These are phyloP conservation scores for Ploettnerulaceae sp. DNA, from an alignment of 2,329 filamentous ascomycete species.

Conservation along the genomic window DNA sequence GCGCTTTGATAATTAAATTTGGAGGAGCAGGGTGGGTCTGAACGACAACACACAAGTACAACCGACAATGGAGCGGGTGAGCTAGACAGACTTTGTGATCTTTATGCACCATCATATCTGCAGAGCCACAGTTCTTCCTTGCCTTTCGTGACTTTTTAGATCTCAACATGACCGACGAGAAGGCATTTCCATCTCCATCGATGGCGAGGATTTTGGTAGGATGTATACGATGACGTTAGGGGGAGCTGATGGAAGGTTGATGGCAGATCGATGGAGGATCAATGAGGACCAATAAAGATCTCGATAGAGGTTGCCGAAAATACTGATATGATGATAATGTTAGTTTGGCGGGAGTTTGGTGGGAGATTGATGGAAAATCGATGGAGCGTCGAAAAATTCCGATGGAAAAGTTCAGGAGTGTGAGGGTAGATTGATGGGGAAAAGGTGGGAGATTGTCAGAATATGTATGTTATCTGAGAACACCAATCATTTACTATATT, in stretches of 20 bases:
- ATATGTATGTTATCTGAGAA: no score
- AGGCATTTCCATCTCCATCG: not conserved
- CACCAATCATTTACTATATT: no score
- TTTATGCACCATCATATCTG: not conserved
- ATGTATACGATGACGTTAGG: no score
- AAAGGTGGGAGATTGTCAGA: no score
- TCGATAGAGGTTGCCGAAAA: not conserved
- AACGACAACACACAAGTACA: no score
- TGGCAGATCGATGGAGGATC: not conserved
- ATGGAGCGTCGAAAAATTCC: not conserved
- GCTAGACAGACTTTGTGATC: not conserved
- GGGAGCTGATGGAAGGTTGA: not conserved
- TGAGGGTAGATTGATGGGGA: no score
- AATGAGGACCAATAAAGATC: not conserved
- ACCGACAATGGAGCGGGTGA: no score
- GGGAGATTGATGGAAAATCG: not conserved
- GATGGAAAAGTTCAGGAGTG: no score
- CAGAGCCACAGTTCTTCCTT: constrained; percentile 2
- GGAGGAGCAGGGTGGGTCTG: no score
- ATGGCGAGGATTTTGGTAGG: not conserved
- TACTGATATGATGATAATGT: not conserved
- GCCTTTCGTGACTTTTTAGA: not conserved
- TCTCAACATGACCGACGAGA: not conserved
- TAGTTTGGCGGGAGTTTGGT: not conserved
- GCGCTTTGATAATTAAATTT: no score